phyloP scores from a whole-genome alignment of 495 filamentous ascomycete genomes.

The Aspergillus wentii region DNA sequence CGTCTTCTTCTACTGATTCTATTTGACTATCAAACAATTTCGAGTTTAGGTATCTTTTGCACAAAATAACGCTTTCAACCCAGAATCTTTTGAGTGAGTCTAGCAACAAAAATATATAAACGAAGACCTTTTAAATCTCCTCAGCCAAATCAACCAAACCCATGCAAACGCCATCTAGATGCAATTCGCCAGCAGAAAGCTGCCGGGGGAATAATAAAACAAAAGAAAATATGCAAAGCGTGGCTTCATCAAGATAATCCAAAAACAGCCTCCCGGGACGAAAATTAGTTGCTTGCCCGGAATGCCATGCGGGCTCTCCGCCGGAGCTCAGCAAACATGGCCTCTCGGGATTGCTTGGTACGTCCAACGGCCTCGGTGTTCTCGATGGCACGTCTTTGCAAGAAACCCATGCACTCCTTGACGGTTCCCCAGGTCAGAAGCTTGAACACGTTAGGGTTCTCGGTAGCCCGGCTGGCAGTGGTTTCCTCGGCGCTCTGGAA shows the following conservation, averaged over 20 bases:
- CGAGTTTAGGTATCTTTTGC: no score
- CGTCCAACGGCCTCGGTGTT: slow-evolving; percentile 83
- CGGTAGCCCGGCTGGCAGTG: slow-evolving; percentile 11
- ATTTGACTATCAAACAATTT: no score
- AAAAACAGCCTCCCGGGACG: slow-evolving; percentile 4
- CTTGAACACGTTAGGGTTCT: slow-evolving; percentile 70
- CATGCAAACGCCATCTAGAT: slow-evolving; percentile 28
- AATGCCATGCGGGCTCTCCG: slow-evolving; percentile 52
- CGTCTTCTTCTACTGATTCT: no score
- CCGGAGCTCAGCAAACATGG: slow-evolving; percentile 66
- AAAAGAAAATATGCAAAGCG: slow-evolving; percentile 2
- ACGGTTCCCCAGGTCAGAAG: slow-evolving; percentile 90
- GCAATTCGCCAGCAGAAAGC: slow-evolving; percentile 7
- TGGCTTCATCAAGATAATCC: slow-evolving; percentile 3
- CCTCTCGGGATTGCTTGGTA: slow-evolving; percentile 68
- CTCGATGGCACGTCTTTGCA: slow-evolving; percentile 81
- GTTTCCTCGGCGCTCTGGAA: slow-evolving; percentile 26
- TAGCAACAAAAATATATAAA: no score
- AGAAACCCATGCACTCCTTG: slow-evolving; percentile 89
- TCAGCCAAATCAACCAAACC: no score
- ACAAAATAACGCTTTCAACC: no score
- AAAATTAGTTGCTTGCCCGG: slow-evolving; percentile 19
- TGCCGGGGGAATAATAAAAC: slow-evolving; percentile 9
- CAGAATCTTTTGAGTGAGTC: no score
- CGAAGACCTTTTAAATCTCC: no score